A percentile compares a stretch with the other conserved stretches of the same genome.
phyloP scores from a whole-genome alignment of 2,329 filamentous ascomycete species.

The Metarhizium humberi region DNA sequence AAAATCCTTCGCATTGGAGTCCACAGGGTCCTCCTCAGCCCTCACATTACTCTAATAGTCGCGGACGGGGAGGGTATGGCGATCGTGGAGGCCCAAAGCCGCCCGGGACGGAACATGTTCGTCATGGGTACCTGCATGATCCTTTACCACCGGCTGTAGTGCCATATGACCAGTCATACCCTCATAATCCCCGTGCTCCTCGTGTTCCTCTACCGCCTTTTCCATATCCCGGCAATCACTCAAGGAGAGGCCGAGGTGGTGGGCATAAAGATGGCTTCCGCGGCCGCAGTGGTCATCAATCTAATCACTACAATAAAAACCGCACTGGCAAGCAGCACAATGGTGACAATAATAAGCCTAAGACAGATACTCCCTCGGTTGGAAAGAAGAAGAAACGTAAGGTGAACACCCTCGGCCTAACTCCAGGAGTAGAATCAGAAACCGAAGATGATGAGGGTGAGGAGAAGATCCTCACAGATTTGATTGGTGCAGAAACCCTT shows the following conservation, averaged over 20 bases:
- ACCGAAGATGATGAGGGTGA: constrained; percentile 61
- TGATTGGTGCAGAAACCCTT: constrained; percentile 46
- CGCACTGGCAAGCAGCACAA: constrained; percentile 7
- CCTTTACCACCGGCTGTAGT: constrained; percentile 21
- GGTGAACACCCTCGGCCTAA: constrained; percentile 63
- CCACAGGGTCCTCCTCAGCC: constrained; percentile 22
- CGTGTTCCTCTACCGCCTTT: constrained; percentile 24
- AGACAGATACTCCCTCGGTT: constrained; percentile 33
- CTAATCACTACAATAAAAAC: constrained; percentile 23
- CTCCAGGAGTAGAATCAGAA: constrained; percentile 54
- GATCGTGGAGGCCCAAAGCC: constrained; percentile 31
- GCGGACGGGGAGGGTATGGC: constrained; percentile 36
- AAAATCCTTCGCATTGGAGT: constrained; percentile 9
- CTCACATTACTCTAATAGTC: constrained; percentile 28
- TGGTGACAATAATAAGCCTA: constrained; percentile 12
- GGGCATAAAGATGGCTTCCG: constrained; percentile 28
- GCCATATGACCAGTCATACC: constrained; percentile 30
- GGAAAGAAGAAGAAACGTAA: constrained; percentile 64
- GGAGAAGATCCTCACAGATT: constrained; percentile 53
- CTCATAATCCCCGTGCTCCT: constrained; percentile 28
- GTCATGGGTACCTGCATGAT: constrained; percentile 26
- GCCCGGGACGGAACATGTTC: constrained; percentile 20
- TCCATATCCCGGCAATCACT: constrained; percentile 29
- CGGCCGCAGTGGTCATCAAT: constrained; percentile 28
- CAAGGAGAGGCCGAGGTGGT: constrained; percentile 25